A percentile compares a stretch with the other conserved stretches of the same genome.
phyloP scores from a whole-genome alignment of 805 yeast genomes.

The Starmerella floricola region DNA sequence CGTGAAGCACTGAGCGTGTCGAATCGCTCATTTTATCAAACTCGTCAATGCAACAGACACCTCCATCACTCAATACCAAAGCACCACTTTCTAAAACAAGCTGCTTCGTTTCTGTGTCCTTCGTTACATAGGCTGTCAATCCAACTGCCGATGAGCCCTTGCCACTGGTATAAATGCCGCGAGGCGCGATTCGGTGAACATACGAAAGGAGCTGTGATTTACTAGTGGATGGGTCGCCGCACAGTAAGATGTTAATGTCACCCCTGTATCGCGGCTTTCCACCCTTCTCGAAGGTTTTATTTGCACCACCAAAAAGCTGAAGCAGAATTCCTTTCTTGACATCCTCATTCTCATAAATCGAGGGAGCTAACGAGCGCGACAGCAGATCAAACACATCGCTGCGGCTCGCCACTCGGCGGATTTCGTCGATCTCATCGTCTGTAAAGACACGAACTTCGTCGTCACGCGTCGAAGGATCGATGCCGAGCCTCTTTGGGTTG shows the following conservation, averaged over 20 bases:
- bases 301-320: slow-evolving; percentile 92
- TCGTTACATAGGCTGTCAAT: slow-evolving; percentile 88
- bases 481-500: slow-evolving; percentile 68
- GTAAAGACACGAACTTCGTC: slow-evolving; percentile 54
- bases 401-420: slow-evolving; percentile 50
- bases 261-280: slow-evolving; percentile 81
- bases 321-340: slow-evolving; percentile 88
- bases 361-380: slow-evolving; percentile 91
- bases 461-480: slow-evolving; percentile 55
- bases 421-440: slow-evolving; percentile 54
- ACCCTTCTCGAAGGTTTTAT: slow-evolving; percentile 76
- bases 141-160: slow-evolving; percentile 99
- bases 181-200: slow-evolving; percentile 93
- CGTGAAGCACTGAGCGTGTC: slow-evolving; percentile 89
- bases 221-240: slow-evolving; percentile 98
- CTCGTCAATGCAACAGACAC: slow-evolving; percentile 97
- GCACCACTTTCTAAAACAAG: slow-evolving; percentile 94
- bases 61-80: slow-evolving; percentile 89
- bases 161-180: slow-evolving; percentile 97
- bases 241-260: slow-evolving; percentile 76
- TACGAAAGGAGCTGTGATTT: slow-evolving; percentile 90
- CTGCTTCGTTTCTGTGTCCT: slow-evolving; percentile 89
- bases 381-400: slow-evolving; percentile 74
- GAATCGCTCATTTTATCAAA: slow-evolving; percentile 95
- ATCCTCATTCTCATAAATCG: slow-evolving; percentile 90